These are phyloP conservation scores for Plasmodium knowlesi DNA, from an alignment of 169 alveolate species.

Conservation along the genomic window DNA sequence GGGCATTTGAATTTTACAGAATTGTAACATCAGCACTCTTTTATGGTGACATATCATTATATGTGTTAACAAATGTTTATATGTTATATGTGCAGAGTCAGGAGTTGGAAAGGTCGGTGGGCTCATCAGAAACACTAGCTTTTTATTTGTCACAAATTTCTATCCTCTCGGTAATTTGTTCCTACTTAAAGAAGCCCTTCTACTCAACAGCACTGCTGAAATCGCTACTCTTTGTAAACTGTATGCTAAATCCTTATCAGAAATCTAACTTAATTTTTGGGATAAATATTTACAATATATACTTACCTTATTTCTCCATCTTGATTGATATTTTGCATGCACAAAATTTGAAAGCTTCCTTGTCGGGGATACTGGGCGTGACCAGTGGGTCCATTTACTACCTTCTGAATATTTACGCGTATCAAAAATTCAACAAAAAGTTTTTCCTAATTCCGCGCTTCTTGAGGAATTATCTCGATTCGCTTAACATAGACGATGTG, in stretches of 20 bases:
- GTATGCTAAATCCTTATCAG: conserved; percentile 68
- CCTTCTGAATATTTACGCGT: conserved; percentile 36
- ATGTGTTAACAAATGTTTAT: conserved; percentile 66
- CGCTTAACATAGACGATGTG: conserved; percentile 17
- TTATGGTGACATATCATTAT: conserved; percentile 67
- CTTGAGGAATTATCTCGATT: conserved; percentile 53
- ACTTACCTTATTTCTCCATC: conserved; percentile 66
- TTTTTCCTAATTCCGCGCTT: conserved; percentile 36
- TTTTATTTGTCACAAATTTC: conserved; percentile 65
- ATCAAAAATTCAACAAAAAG: conserved; percentile 47
- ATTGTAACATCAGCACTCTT: conserved; percentile 67
- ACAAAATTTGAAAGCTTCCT: conserved; percentile 63
- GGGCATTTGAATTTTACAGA: conserved; percentile 72
- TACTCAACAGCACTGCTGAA: conserved; percentile 60
- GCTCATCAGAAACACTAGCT: conserved; percentile 59
- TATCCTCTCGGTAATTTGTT: conserved; percentile 40
- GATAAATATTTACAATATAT: conserved; percentile 51
- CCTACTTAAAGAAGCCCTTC: conserved; percentile 62
- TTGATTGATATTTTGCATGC: conserved; percentile 69
- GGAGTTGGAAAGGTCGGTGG: conserved; percentile 26
- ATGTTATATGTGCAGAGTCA: conserved; percentile 67
- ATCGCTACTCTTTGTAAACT: conserved; percentile 51
- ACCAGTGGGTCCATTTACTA: conserved; percentile 70
- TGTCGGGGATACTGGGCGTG: conserved; percentile 64
- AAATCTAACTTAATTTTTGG: conserved; percentile 70